Evolutionary conservation across 768 basidiomycete genomes (phyloP).

Genomic region (Gautieria morchelliformis): DNA sequence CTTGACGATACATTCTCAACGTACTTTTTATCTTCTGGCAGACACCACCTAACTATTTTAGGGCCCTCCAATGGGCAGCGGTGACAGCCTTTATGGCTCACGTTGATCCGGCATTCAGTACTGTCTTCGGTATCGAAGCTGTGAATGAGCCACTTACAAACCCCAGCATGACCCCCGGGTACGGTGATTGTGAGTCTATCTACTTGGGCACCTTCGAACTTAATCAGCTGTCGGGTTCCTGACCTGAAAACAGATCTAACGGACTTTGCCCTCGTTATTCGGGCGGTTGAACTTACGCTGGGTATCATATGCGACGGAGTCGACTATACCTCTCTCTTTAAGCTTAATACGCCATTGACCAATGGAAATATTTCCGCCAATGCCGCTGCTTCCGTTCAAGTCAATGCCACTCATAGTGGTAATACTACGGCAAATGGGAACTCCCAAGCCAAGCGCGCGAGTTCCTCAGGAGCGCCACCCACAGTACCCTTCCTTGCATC

Average conservation of each 20-base stretch:
- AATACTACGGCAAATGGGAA: neutral
- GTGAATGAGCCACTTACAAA: constrained; percentile 75
- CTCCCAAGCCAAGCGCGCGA: constrained; percentile 11
- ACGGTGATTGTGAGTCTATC: constrained; percentile 50
- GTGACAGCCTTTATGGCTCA: constrained; percentile 71
- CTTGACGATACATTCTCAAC: neutral
- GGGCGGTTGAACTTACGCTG: constrained; percentile 51
- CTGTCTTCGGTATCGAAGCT: constrained; percentile 64
- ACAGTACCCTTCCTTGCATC: constrained; percentile 12
- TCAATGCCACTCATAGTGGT: no score
- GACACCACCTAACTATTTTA: constrained; percentile 65
- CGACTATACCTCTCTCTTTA: neutral
- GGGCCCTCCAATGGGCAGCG: constrained; percentile 72
- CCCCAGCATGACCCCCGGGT: constrained; percentile 53
- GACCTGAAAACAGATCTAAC: constrained; percentile 41
- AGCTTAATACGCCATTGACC: neutral
- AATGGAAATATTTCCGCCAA: neutral
- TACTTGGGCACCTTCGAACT: neutral
- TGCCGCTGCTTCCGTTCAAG: neutral
- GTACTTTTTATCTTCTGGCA: constrained; percentile 18
- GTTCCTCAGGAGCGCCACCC: constrained; percentile 17
- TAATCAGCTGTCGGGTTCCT: neutral
- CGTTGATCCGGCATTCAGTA: constrained; percentile 53
- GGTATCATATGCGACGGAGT: constrained; percentile 31
- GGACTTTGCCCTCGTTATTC: constrained; percentile 58